These are phyloP conservation scores for Dimargaris verticillata DNA, from an alignment of 192 early-diverging fungal species.

Conservation along the genomic window DNA sequence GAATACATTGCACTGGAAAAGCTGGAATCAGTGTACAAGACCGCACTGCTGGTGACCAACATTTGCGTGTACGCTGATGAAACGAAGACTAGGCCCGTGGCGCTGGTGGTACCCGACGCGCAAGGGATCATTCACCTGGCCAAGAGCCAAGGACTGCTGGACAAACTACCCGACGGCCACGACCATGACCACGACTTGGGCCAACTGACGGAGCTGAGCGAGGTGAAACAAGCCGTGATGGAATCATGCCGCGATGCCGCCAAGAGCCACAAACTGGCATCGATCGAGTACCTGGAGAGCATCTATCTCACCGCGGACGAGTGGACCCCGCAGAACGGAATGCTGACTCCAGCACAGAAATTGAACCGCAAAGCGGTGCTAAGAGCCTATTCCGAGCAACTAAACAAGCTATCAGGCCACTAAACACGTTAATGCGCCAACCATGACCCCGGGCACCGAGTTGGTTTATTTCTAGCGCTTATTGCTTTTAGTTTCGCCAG, in stretches of 20 bases:
- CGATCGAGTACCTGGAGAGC: slow-evolving; percentile 51
- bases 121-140: slow-evolving; percentile 10
- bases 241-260: slow-evolving; percentile 30
- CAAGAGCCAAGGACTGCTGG: neutral
- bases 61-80: slow-evolving; percentile 64
- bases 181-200: slow-evolving; percentile 6
- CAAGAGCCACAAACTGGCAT: slow-evolving; percentile 47
- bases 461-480: too few species aligned
- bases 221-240: slow-evolving; percentile 19
- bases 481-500: neutral
- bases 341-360: slow-evolving; percentile 92
- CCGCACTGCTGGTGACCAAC: slow-evolving; percentile 50
- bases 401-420: slow-evolving; percentile 11
- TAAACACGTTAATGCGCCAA: too few species aligned
- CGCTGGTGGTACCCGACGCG: slow-evolving; percentile 52
- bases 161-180: slow-evolving; percentile 9
- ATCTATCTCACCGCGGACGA: slow-evolving; percentile 54
- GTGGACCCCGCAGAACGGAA: slow-evolving; percentile 81
- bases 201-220: slow-evolving; percentile 13
- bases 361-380: slow-evolving; percentile 66
- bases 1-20: slow-evolving; percentile 92
- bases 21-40: slow-evolving; percentile 80
- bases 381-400: slow-evolving; percentile 38
- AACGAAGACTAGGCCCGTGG: slow-evolving; percentile 50
- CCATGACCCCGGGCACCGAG: too few species aligned